Conservation (phyloP, 1,284 basidiomycete species). For the Mycena sp. region DNA sequence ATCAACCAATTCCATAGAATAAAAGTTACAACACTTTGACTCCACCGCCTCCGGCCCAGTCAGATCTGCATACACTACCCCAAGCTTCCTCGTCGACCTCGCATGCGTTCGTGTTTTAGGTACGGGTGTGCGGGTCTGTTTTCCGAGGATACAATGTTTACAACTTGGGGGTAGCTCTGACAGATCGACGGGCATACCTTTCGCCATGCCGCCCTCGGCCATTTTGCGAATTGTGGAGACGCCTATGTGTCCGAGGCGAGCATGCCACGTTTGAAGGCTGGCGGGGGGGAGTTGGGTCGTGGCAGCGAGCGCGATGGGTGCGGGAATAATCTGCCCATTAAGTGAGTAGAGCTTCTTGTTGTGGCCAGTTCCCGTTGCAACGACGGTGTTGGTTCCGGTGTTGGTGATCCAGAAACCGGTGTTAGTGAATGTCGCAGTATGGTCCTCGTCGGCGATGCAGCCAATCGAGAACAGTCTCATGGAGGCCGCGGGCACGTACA, state of each 20-base stretch:
- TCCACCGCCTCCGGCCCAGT: slow-evolving; percentile 37
- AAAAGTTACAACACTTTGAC: slow-evolving; percentile 39
- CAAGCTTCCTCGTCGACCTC: slow-evolving; percentile 37
- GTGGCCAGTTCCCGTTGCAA: slow-evolving; percentile 1
- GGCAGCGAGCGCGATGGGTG: slow-evolving; percentile 24
- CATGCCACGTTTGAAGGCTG: slow-evolving; percentile 43
- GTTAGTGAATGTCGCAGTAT: background rate
- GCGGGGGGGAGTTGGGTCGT: slow-evolving; percentile 18
- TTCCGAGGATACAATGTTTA: slow-evolving; percentile 34
- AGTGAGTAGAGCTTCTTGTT: background rate
- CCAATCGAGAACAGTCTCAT: slow-evolving; percentile 16
- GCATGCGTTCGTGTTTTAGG: slow-evolving; percentile 26
- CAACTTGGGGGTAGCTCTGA: slow-evolving; percentile 34
- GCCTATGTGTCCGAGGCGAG: slow-evolving; percentile 43
- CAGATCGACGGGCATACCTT: slow-evolving; percentile 45
- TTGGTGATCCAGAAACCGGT: background rate
- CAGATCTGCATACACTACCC: slow-evolving; percentile 45
- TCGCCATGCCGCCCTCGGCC: slow-evolving; percentile 32
- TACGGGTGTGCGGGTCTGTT: slow-evolving; percentile 27
- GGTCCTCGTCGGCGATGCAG: background rate
- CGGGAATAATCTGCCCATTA: background rate
- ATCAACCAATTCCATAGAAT: slow-evolving; percentile 48
- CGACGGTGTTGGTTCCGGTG: background rate
- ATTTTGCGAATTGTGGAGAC: slow-evolving; percentile 38
- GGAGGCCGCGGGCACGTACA: slow-evolving; percentile 9